Base-by-base conservation (phyloP, 2,329 filamentous ascomycete species). In the Penicillium sp. region DNA sequence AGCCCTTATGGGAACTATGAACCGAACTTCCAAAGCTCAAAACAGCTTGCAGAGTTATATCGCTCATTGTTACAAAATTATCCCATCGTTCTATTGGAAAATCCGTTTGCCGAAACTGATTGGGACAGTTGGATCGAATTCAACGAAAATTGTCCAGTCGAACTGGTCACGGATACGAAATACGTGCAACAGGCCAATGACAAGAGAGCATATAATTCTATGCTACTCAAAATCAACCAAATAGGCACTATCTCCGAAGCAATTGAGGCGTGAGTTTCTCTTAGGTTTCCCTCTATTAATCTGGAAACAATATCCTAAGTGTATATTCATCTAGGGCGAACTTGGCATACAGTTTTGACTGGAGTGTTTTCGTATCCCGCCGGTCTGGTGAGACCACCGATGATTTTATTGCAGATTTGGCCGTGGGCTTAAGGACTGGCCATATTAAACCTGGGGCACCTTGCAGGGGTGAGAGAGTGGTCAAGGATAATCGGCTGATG, bases 401-500 rank as follows among this genome's bases (percentile, higher is more conserved):
- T 59, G 75, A 77, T 57, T 78, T 78, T 60, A 77, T 79, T 51
- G 74, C 76, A 10, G 76, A 79, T 62, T 53, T 79, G 9, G 68
- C 70, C 0, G 75, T 78, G 2, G 76, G 66, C 9, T 60, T 78
- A 3, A 51, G 70, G 8, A 68, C 72, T 3, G 76, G 76, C 5
- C 75, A 78, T 64, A 52, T 78, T 38, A 78, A 78, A 59, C 69
- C 74, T 19, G 75, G 76, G 38, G 68, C 69, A 19, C 76, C 76
- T 2, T 72, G 68, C 50, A 69, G 76, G 8, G 74, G 76, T 7
- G 76, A 78, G 68, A 65, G 75, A 33, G 71, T 78, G 9, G 75
- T 66, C 36, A 79, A 78, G 61, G 78, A 78, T 63, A 79, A 78
- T 60, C 73, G 76, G 4, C 62, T 78, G 29, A 72, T 78, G 72